Percentiles rank a stretch among this genome's conserved stretches.
phyloP scores from a whole-genome alignment of 2,329 filamentous ascomycete genomes.

The Stenocarpella maydis region DNA sequence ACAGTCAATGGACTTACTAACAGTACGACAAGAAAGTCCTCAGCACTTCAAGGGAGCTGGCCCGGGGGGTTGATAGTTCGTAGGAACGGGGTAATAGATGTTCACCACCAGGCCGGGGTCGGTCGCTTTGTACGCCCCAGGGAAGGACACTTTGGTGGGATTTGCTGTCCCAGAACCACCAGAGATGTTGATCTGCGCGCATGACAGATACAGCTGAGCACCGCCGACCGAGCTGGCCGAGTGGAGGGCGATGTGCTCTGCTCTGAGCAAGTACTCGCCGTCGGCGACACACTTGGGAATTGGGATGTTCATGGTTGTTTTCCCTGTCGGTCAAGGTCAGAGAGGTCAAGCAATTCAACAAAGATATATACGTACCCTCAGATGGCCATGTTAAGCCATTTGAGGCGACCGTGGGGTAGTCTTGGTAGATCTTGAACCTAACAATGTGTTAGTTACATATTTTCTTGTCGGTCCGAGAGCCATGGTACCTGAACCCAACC shows the following conservation, averaged over 20 bases:
- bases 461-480: too few relatives aligned
- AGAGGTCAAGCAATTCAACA: rapidly evolving
- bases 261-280: conserved; percentile 59
- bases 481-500: too few relatives aligned
- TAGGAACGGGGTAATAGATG: conserved; percentile 52
- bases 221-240: conserved; percentile 49
- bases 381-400: conserved; percentile 51
- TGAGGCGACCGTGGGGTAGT: conserved; percentile 48
- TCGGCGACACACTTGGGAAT: conserved; percentile 54
- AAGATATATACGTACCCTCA: conserved; percentile 40
- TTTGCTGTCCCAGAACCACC: conserved; percentile 50
- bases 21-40: neutral
- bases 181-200: conserved; percentile 51
- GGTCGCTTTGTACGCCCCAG: conserved; percentile 50
- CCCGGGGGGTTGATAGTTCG: conserved; percentile 44
- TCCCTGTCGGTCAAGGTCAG: conserved; percentile 36
- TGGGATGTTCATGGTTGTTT: conserved; percentile 47
- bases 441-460: neutral
- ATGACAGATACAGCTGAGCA: conserved; percentile 56
- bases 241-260: conserved; percentile 59
- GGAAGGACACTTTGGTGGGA: conserved; percentile 51
- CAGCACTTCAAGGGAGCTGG: conserved; percentile 36
- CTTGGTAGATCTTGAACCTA: conserved; percentile 54
- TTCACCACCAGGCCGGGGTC: conserved; percentile 51
- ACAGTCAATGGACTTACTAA: neutral